phyloP scores from a whole-genome alignment of 2,329 filamentous ascomycete genomes.

The Phialocephala subalpina region DNA sequence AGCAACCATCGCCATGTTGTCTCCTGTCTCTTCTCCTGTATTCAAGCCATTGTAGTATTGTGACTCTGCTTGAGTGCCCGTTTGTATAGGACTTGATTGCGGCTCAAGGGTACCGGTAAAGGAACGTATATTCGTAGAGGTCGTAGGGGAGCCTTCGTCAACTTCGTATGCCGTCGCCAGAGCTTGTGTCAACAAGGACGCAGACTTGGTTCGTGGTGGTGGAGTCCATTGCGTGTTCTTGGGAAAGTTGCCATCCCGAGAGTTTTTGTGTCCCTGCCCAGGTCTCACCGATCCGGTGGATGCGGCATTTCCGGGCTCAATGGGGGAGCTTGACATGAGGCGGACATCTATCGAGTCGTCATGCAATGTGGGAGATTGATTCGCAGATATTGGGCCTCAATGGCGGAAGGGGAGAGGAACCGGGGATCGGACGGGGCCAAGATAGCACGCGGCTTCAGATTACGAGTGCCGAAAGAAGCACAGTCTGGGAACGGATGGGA shows the following conservation, averaged over 20 bases:
- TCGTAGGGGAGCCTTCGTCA: conserved; percentile 24
- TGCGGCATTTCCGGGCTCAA: conserved; percentile 45
- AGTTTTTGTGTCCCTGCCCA: conserved; percentile 35
- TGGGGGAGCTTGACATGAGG: conserved; percentile 45
- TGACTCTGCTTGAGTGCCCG: conserved; percentile 13
- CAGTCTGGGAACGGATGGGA: background rate
- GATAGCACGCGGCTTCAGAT: conserved; percentile 16
- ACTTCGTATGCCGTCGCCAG: conserved; percentile 33
- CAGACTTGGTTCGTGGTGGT: conserved; percentile 32
- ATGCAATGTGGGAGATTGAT: conserved; percentile 42
- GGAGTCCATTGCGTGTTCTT: conserved; percentile 30
- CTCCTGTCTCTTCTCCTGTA: conserved; percentile 12
- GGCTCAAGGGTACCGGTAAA: background rate
- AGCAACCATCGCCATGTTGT: conserved; percentile 32
- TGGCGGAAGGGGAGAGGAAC: conserved; percentile 23
- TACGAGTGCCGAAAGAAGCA: conserved; percentile 12
- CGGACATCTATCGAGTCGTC: conserved; percentile 45
- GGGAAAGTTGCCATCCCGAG: conserved; percentile 36
- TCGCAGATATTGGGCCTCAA: conserved; percentile 40
- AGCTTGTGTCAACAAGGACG: conserved; percentile 42
- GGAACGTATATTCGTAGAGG: background rate
- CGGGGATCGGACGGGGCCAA: conserved; percentile 10
- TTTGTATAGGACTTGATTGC: conserved; percentile 7
- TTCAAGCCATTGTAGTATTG: conserved; percentile 33
- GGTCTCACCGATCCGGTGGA: conserved; percentile 40